Evolutionary conservation across 345 rosid species (phyloP).

Genomic region (Populus alba): DNA sequence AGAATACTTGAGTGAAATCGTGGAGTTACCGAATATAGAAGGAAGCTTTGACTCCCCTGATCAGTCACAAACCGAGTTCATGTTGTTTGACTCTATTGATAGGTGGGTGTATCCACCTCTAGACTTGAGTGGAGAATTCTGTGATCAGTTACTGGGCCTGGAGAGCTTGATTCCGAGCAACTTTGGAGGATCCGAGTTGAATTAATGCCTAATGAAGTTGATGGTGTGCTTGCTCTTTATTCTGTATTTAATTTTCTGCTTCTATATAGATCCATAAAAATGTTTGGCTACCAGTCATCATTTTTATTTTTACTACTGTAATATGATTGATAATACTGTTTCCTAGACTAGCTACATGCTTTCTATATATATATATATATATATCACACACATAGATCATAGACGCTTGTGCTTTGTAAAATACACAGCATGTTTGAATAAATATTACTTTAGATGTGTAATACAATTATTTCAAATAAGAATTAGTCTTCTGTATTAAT

Average conservation of each 20-base stretch:
- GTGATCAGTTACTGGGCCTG: constrained; percentile 14
- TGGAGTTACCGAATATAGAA: constrained; percentile 28
- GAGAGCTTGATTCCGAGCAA: constrained; percentile 15
- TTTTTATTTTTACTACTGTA: background rate
- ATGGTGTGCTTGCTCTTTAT: background rate
- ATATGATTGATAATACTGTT: background rate
- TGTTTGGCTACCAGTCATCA: background rate
- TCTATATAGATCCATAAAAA: background rate
- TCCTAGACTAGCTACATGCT: background rate
- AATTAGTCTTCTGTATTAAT: background rate
- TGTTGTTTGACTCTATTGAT: constrained; percentile 19
- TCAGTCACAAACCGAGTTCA: constrained; percentile 1
- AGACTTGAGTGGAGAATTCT: constrained; percentile 10
- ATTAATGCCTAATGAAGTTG: background rate
- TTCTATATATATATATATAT: background rate
- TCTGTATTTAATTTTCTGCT: background rate
- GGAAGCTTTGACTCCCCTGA: constrained; percentile 19
- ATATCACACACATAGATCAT: background rate
- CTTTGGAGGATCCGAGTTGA: constrained; percentile 11
- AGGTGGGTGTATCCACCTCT: constrained; percentile 17
- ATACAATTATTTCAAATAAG: too few species aligned
- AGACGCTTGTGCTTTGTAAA: background rate
- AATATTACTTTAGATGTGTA: background rate
- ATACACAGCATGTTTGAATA: background rate
- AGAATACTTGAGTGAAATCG: constrained; percentile 18